Evolutionary conservation across 2,329 filamentous ascomycete species (phyloP), one percentile per base, ranked within the genome.

Genomic region (Rhynchosporium secalis): DNA sequence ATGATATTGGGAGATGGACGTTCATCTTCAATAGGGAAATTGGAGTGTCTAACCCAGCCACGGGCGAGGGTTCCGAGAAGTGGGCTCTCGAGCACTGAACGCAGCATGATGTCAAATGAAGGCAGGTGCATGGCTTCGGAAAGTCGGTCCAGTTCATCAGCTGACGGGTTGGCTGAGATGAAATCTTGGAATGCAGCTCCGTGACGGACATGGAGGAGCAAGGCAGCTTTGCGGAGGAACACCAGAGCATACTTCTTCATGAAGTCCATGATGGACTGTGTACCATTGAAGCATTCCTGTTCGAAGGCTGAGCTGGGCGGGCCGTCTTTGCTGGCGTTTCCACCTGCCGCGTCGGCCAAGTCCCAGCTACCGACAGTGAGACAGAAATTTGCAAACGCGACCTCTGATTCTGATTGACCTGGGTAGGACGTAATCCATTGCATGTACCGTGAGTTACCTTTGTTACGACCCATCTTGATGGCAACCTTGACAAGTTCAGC

Each of bases 401-500:
- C 46, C 8, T 33, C 41, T 2, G 49, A 38, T 28, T 46, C 36
- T 8, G 58, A 56, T 48, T 61, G 45, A 26, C 62, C 61, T 33
- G 43, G 29, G 15, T 47, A 29, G 15, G 29, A 58, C n/a, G 60
- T 64, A 56, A 70, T 66, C 64, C 70, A 68, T 15, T 61, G 56
- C n/a, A 83, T 71, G 80, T 82, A 87, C 58, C 75, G 76, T 5
- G 78, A 75, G 3, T 77, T 73, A 0, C 82, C 78, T 52, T 85
- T 80, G 70, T 84, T 85, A 55, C 79, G 80, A 29, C 80, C 79
- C 73, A 84, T 85, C 7, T 83, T 80, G 13, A 86, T 73, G 15
- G 92, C 82, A 5, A 92, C 87, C 76, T 96, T 96, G 63, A 96
- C 86, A 62, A 99, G 86, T 76, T 99, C 95, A 2, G 91, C 91